Conservation (phyloP, 1,284 basidiomycete genomes). For the Ceratobasidium sp. region DNA sequence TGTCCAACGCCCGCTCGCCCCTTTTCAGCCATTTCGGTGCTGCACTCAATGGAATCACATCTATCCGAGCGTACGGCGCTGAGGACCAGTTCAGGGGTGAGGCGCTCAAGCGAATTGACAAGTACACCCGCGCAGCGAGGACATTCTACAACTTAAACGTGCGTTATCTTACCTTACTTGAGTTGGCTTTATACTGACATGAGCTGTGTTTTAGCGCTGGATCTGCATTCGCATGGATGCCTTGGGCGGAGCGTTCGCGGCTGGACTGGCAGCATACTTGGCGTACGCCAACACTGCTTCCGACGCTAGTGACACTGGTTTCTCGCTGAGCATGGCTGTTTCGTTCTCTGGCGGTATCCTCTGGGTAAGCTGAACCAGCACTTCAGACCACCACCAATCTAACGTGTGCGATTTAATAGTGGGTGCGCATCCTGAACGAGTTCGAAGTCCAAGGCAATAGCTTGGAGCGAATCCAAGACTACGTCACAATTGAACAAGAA, state of each 20-base stretch:
- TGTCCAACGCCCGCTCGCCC: slow-evolving; percentile 73
- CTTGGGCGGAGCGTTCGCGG: slow-evolving; percentile 43
- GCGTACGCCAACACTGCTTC: slow-evolving; percentile 5
- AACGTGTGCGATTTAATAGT: slow-evolving; percentile 43
- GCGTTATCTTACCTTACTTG: too few relatives aligned
- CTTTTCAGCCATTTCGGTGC: slow-evolving; percentile 61
- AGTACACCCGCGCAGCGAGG: slow-evolving; percentile 46
- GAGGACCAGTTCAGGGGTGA: slow-evolving; percentile 47
- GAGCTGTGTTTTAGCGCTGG: slow-evolving; percentile 38
- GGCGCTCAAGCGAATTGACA: slow-evolving; percentile 47
- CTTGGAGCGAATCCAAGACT: slow-evolving; percentile 58
- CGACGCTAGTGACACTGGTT: slow-evolving; percentile 41
- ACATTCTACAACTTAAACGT: slow-evolving; percentile 46
- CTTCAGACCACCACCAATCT: not conserved
- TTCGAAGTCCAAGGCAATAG: slow-evolving; percentile 57
- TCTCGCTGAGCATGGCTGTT: slow-evolving; percentile 44
- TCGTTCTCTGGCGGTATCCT: slow-evolving; percentile 41
- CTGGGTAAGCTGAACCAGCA: slow-evolving; percentile 24
- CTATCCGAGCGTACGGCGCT: slow-evolving; percentile 51
- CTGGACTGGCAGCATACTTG: slow-evolving; percentile 42
- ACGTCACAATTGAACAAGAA: slow-evolving; percentile 50
- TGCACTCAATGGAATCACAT: slow-evolving; percentile 49
- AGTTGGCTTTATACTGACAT: too few relatives aligned
- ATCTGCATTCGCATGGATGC: slow-evolving; percentile 44
- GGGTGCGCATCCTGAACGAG: slow-evolving; percentile 55